phyloP scores from a whole-genome alignment of 768 basidiomycete genomes.

The Galerina marginata region DNA sequence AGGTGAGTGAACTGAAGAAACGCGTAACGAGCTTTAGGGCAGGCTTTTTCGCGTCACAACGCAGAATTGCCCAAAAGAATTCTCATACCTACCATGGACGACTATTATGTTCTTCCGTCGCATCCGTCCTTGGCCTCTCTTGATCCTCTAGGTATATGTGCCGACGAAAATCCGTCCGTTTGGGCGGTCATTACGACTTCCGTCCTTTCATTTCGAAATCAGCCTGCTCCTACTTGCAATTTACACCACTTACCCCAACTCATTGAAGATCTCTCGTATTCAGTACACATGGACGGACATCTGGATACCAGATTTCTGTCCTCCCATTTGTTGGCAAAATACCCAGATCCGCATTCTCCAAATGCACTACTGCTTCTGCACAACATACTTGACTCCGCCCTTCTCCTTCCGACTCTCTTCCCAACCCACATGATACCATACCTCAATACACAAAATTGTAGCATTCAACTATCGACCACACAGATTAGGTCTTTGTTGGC shows the following conservation, averaged over 20 bases:
- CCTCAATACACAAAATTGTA: slow-evolving; percentile 21
- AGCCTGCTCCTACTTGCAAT: slow-evolving; percentile 5
- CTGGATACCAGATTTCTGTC: slow-evolving; percentile 29
- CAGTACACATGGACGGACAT: slow-evolving; percentile 34
- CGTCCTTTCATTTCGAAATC: slow-evolving; percentile 20
- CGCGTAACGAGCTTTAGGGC: slow-evolving; percentile 40
- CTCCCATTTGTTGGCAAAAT: slow-evolving; percentile 20
- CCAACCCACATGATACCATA: slow-evolving; percentile 28
- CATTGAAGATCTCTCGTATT: slow-evolving; percentile 37
- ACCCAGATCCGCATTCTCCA: slow-evolving; percentile 16
- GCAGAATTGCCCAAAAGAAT: too few species aligned
- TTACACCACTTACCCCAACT: slow-evolving; percentile 30
- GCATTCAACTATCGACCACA: slow-evolving; percentile 18
- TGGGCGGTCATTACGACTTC: slow-evolving; percentile 33
- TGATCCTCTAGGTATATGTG: slow-evolving; percentile 37
- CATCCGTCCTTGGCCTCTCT: slow-evolving; percentile 25
- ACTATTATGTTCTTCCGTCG: slow-evolving; percentile 30
- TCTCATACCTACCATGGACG: not conserved
- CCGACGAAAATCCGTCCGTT: slow-evolving; percentile 28
- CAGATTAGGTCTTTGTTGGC: slow-evolving; percentile 34
- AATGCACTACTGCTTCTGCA: slow-evolving; percentile 19
- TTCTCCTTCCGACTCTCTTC: slow-evolving; percentile 33
- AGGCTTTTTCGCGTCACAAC: slow-evolving; percentile 33
- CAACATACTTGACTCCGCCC: slow-evolving; percentile 30
- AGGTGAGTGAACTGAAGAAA: slow-evolving; percentile 13